Conservation (phyloP, 2,329 filamentous ascomycete genomes). For the Monosporascus sp. region DNA sequence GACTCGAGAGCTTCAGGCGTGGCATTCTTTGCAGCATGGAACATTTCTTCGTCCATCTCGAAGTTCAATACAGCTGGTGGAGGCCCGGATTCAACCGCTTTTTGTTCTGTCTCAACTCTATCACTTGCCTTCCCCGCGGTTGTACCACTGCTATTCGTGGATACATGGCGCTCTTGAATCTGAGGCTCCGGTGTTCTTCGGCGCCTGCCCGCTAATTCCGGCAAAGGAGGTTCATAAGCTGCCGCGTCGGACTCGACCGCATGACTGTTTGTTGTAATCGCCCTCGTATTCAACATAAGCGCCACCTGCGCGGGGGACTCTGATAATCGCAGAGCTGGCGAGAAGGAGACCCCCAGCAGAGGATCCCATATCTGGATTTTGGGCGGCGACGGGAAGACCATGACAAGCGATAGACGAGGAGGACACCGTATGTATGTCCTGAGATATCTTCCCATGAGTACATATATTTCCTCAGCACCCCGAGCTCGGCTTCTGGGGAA, state of each 20-base stretch:
- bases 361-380: conserved; percentile 28
- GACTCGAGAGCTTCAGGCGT: conserved; percentile 40
- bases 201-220: neutral
- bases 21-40: conserved; percentile 44
- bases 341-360: conserved; percentile 27
- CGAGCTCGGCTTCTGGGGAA: neutral
- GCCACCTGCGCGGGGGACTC: conserved; percentile 8
- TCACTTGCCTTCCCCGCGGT: neutral
- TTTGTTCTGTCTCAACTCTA: conserved; percentile 8
- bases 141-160: neutral
- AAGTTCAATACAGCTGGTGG: conserved; percentile 37
- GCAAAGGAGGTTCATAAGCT: neutral
- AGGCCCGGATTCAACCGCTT: conserved; percentile 18
- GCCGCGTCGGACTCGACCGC: neutral
- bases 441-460: conserved; percentile 6
- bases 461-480: neutral
- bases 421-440: conserved; percentile 4
- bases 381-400: conserved; percentile 22
- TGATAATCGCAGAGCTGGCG: conserved; percentile 12
- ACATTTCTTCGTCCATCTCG: conserved; percentile 41
- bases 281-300: conserved; percentile 2
- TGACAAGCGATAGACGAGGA: neutral
- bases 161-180: neutral
- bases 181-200: neutral
- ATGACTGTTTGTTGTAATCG: neutral